Evolutionary conservation across 495 filamentous ascomycete genomes (phyloP), one percentile per base, ranked within the genome.

Genomic region (Hyphodiscus hymeniophilus): DNA sequence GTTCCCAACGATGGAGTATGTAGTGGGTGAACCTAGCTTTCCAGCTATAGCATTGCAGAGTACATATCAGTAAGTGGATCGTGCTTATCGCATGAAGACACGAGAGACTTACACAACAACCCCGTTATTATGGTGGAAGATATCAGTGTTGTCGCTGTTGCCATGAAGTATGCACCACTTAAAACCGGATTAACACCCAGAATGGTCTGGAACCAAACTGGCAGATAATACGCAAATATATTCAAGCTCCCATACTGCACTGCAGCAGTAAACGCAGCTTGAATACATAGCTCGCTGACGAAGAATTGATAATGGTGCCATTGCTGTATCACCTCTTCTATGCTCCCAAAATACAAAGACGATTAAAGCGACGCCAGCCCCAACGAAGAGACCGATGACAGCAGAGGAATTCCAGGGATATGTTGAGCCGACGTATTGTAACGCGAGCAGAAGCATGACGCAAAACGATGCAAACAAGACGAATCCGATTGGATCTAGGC

Each of bases 201-300:
- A 61, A 94, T 80, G 8, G 85, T 76, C 56, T 94, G 88, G 71
- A 95, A 92, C 83, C 83, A 95, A 53, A 92, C 82, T 0, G 89
- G 86, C 21, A 94, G 63, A 70, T 84, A 81, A 61, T 80, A 86
- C 18, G 82, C 59, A 3, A 78, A 60, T 10, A 82, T 63, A 45
- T 90, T 77, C 65, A 87, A 85, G 0, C 72, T 62, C 42, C 51
- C 65, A 67, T 51, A 79, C 68, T 22, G 65, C 20, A 45, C 11
- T 7, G 18, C 12, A 34, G 86, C 52, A 75, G n/a, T n/a, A n/a
- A n/a, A 59, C 1, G 70, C 63, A 6, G 66, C 42, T 33, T 12
- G 28, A 66, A 56, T 71, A 72, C 11, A 94, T 75, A 38, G 67
- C 82, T 13, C 85, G 79, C 53, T 88, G 76, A 39, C 67, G 71